A percentile compares a stretch with the other conserved stretches of the same genome.
Conservation (phyloP, 768 basidiomycete species). For the Agrocybe praecox region DNA sequence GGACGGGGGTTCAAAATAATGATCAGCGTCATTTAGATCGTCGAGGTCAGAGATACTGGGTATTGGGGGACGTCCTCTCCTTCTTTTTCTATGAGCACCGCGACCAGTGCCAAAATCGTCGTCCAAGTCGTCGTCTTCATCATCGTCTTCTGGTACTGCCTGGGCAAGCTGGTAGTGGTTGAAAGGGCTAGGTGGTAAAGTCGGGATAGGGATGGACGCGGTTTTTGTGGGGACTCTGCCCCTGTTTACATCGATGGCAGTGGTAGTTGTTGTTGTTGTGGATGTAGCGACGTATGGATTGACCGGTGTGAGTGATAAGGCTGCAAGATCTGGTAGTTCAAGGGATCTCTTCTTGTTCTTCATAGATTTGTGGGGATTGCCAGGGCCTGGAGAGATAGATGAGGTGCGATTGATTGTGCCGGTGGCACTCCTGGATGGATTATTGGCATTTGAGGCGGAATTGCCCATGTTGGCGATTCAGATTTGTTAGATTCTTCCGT, state of each 20-base stretch:
- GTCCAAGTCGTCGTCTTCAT: background rate
- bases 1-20: slow-evolving; percentile 20
- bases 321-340: slow-evolving; percentile 72
- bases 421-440: slow-evolving; percentile 4
- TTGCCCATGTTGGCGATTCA: slow-evolving; percentile 16
- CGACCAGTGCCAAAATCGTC: background rate
- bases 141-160: background rate
- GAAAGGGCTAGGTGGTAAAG: slow-evolving; percentile 21
- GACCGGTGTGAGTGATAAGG: slow-evolving; percentile 30
- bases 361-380: slow-evolving; percentile 58
- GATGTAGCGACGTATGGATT: slow-evolving; percentile 5
- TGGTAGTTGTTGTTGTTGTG: background rate
- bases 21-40: background rate
- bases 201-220: slow-evolving; percentile 43
- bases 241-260: background rate
- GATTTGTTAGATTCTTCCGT: background rate
- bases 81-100: no score
- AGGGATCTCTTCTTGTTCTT: slow-evolving; percentile 72
- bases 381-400: slow-evolving; percentile 44
- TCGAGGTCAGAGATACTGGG: slow-evolving; percentile 29
- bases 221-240: slow-evolving; percentile 29
- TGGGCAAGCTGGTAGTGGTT: slow-evolving; percentile 24
- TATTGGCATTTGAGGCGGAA: slow-evolving; percentile 18
- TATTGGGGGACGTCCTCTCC: slow-evolving; percentile 21
- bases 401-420: slow-evolving; percentile 12